A percentile compares a stretch with the other conserved stretches of the same genome.
Conservation (phyloP, 2,329 filamentous ascomycete genomes). For the Aspergillus pseudonomiae region DNA sequence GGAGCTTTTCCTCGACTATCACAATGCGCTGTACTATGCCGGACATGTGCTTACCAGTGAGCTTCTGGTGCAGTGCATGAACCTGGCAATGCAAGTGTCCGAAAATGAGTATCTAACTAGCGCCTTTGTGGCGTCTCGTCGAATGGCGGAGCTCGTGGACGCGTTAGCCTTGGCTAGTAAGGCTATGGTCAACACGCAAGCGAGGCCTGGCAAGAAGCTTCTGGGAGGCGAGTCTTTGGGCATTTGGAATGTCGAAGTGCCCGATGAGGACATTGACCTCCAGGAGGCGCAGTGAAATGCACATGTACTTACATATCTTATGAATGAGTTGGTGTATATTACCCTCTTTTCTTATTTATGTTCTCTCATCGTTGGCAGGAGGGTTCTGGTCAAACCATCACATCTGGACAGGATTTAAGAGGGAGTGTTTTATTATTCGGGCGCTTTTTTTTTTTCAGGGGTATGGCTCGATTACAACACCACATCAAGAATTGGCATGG, state of each 20-base stretch:
- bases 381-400: background rate
- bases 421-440: background rate
- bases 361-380: background rate
- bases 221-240: conserved; percentile 39
- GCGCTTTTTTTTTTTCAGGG: background rate
- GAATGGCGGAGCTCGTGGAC: conserved; percentile 76
- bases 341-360: conserved; percentile 1
- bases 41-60: conserved; percentile 75
- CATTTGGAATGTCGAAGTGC: conserved; percentile 42
- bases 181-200: conserved; percentile 61
- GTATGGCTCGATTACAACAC: background rate
- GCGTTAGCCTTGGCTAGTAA: conserved; percentile 77
- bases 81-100: conserved; percentile 77
- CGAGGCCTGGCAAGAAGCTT: conserved; percentile 46
- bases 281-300: conserved; percentile 9
- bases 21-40: conserved; percentile 77
- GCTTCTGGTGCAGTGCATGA: conserved; percentile 81
- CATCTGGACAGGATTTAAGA: background rate
- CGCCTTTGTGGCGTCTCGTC: conserved; percentile 64
- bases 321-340: conserved; percentile 1
- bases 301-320: conserved; percentile 6
- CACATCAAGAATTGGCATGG: background rate
- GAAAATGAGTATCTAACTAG: conserved; percentile 67
- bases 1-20: conserved; percentile 81
- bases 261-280: conserved; percentile 27